A percentile compares a stretch with the other conserved stretches of the same genome.
These are phyloP conservation scores for Exobasidium rhododendri DNA, from an alignment of 1,284 basidiomycete species.

Conservation along the genomic window DNA sequence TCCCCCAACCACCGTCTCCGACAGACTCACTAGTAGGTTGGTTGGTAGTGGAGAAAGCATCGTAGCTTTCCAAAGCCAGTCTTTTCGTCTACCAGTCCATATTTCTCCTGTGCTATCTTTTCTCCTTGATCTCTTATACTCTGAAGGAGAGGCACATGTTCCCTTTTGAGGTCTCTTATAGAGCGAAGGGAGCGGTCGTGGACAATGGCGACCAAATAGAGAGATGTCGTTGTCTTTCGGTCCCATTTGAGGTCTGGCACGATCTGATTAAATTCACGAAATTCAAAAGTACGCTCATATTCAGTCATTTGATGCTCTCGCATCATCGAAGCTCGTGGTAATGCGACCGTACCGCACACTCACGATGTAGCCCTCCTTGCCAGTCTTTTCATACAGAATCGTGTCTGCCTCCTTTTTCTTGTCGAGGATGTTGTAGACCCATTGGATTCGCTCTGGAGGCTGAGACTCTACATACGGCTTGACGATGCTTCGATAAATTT, in stretches of 20 bases:
- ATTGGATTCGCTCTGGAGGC: constrained; percentile 62
- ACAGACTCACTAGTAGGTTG: constrained; percentile 77
- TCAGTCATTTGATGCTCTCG: neutral
- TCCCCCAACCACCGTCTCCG: neutral
- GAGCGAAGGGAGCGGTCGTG: constrained; percentile 51
- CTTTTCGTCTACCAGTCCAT: constrained; percentile 60
- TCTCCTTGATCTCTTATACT: constrained; percentile 65
- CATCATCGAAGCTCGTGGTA: too few relatives aligned
- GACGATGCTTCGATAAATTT: constrained; percentile 39
- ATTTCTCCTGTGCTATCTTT: constrained; percentile 63
- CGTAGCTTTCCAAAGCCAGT: constrained; percentile 59
- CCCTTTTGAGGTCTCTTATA: constrained; percentile 59
- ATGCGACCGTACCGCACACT: constrained; percentile 58
- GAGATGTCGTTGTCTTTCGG: constrained; percentile 62
- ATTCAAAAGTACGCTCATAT: constrained; percentile 57
- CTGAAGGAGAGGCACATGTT: constrained; percentile 69
- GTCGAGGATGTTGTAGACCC: constrained; percentile 82
- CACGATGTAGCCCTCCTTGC: constrained; percentile 66
- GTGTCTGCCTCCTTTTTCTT: constrained; percentile 76
- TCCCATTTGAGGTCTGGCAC: constrained; percentile 65
- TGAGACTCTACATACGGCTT: constrained; percentile 46
- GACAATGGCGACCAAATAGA: constrained; percentile 56
- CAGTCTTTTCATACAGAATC: constrained; percentile 66
- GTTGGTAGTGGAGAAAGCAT: constrained; percentile 91
- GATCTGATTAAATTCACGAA: constrained; percentile 19